Base-by-base conservation (phyloP, 768 basidiomycete species). In the Mycena vitilis region DNA sequence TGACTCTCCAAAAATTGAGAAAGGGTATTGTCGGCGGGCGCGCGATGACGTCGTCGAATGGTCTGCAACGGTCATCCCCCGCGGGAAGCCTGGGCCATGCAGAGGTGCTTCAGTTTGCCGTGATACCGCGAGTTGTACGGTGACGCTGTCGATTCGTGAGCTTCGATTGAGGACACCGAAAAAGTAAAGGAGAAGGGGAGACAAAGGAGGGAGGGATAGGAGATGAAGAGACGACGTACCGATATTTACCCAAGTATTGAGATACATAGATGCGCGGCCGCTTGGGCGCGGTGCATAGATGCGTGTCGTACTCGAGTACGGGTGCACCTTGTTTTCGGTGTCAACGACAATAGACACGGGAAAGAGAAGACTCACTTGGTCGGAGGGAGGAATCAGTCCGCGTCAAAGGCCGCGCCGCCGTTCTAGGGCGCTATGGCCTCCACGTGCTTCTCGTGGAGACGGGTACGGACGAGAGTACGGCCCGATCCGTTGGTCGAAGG, bases 401-500 rank as follows among this genome's bases (percentile, higher is more conserved):
- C 73, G 34, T 93, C 92, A 63, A 94, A 84, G 20, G 92, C 81
- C 48, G 92, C 91, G 74, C 93, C 86, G 48, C 92, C 92, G 77
- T 94, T 94, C 92, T 93, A 94, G 81, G 93, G 94, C 1, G 91
- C 88, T 78, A 93, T 92, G 53, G 93, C 89, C 74, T 93, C 92
- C 40, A 93, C 80, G 9, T 92, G 71, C 25, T 63, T 60, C 40
- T 74, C 68, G 11, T 66, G 68, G 34, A 92, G 44, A 89, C 87
- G 42, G 85, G 81, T 34, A 88, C 86, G 15, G 88, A 89, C 36
- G 86, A 78, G 12, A 86, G 79, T 73, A 93, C 86, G 30, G 5
- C 91, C 94, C 92, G 89, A 91, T 9, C 87, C 85, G 25, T 86
- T 68, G 34, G 15, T 71, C 73, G 44, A 71, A 74, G 12, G 73